Evolutionary conservation across 2,329 filamentous ascomycete genomes (phyloP), one percentile per base, ranked within the genome.

Genomic region (Alternaria solani): DNA sequence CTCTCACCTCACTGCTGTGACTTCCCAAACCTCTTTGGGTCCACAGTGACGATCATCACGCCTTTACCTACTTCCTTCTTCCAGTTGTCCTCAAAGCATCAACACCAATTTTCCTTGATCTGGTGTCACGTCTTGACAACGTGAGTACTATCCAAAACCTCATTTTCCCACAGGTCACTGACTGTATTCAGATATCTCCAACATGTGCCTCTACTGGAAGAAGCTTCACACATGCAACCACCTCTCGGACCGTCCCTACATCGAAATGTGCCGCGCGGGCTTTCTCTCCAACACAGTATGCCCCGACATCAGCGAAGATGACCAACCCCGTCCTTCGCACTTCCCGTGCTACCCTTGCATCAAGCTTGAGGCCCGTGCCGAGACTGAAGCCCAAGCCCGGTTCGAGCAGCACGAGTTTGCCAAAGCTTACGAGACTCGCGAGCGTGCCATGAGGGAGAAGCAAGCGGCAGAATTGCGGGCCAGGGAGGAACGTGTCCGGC

Each of bases 201-300:
- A 7, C 41, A 73, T 73, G 70, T 73, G 70, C 53, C 57, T 55
- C 23, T 72, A 71, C 64, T 71, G 69, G 68, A 71, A 63, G 43
- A 73, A 73, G 34, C 41, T 53, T 7, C 68, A 72, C 51, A 70
- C 67, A 4, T 73, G 70, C 58, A 55, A 44, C 4, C 63, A 71
- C 61, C 38, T 51, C 51, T 64, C 60, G 1, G 67, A 68, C 48
- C 65, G 69, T 2, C 65, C 63, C 2, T 70, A 72, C 58, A 59
- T 73, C 55, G 66, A 70, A 36, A 64, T 69, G 67, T 73, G 70
- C 59, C 64, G 63, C 6, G 30, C 64, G 1, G 67, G 69, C 47
- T 58, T 63, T 51, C 51, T 71, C 51, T 62, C 56, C 59, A 68
- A 72, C 52, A 65, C 59, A 4, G 65, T 72, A 2, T 68, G 69